A percentile compares a stretch with the other conserved stretches of the same genome.
Conservation (phyloP, 129 eudicot species). For the Gnaphalium uliginosum region DNA sequence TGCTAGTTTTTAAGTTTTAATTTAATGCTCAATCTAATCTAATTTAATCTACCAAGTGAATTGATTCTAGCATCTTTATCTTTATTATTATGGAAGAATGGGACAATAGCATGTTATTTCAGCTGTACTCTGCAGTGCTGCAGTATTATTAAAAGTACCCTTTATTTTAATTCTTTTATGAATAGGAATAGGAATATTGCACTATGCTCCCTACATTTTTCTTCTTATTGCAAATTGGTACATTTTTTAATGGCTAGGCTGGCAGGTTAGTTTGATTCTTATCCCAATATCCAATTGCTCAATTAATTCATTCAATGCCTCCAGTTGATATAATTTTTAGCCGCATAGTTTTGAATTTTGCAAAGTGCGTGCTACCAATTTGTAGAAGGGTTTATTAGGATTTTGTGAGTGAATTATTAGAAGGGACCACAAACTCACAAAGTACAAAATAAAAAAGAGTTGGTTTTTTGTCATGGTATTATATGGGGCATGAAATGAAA, state of each 20-base stretch:
- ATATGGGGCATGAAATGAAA: too few species aligned
- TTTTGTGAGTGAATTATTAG: not conserved
- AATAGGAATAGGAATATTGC: not conserved
- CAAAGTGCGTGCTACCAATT: too few species aligned
- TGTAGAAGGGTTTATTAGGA: not conserved
- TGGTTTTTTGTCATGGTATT: not conserved
- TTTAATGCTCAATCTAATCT: not conserved
- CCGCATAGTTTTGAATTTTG: too few species aligned
- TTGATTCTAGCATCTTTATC: constrained; percentile 26
- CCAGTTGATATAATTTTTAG: not conserved
- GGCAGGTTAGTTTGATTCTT: too few species aligned
- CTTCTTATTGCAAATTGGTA: not conserved
- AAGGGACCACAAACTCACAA: not conserved
- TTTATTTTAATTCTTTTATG: constrained; percentile 1
- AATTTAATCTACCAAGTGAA: not conserved
- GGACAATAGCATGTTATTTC: constrained; percentile 26
- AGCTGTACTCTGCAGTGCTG: not conserved
- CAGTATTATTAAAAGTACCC: constrained; percentile 13
- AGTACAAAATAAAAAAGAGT: not conserved
- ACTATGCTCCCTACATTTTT: not conserved
- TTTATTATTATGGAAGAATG: constrained; percentile 18
- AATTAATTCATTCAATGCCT: not conserved
- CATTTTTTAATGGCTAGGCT: not conserved
- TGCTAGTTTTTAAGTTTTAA: not conserved
- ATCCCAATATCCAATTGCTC: too few species aligned